A percentile compares a stretch with the other conserved stretches of the same genome.
These are phyloP conservation scores for Sporothrix brasiliensis DNA, from an alignment of 2,329 filamentous ascomycete genomes.

Conservation along the genomic window DNA sequence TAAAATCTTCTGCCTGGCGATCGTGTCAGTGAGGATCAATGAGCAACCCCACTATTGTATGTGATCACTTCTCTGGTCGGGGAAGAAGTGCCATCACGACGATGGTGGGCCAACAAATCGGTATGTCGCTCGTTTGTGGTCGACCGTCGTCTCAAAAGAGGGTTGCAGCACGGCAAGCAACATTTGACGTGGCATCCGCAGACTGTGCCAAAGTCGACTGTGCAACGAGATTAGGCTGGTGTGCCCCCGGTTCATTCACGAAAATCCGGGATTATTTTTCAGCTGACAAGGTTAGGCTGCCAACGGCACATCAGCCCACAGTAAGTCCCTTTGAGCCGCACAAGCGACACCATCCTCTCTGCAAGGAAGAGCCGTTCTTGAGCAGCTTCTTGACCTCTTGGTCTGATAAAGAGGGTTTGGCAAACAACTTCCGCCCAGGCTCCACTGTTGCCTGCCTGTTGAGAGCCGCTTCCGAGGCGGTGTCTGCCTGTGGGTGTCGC, in stretches of 20 bases:
- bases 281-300: neutral
- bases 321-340: neutral
- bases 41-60: neutral
- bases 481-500: conserved; percentile 5
- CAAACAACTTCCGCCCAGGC: neutral
- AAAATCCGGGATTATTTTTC: neutral
- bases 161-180: neutral
- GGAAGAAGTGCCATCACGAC: neutral
- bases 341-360: neutral
- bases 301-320: neutral
- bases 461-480: neutral
- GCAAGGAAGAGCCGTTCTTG: neutral
- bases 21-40: neutral
- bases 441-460: conserved; percentile 23
- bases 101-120: neutral
- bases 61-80: neutral
- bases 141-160: neutral
- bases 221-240: neutral
- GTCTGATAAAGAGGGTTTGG: neutral
- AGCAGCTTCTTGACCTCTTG: neutral
- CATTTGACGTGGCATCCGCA: conserved; percentile 17
- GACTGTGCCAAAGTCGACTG: neutral
- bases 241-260: neutral
- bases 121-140: neutral
- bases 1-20: neutral